These are phyloP conservation scores for Aureoboletus auriporus DNA, from an alignment of 768 basidiomycete genomes.

Conservation along the genomic window DNA sequence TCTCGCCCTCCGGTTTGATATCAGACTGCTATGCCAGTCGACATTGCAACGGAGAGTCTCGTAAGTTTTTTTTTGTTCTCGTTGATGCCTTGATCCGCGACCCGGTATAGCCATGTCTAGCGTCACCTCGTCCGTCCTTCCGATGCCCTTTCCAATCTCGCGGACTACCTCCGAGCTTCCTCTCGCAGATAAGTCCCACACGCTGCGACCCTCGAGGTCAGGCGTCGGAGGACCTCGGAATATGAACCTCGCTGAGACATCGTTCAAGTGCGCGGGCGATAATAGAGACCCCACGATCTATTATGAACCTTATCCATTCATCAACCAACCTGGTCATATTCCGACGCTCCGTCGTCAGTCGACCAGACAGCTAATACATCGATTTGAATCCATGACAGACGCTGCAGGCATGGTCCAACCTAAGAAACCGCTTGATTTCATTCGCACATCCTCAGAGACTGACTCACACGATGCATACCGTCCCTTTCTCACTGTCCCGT, in stretches of 20 bases:
- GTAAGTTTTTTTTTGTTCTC: constrained; percentile 1
- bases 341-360: constrained; percentile 32
- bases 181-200: neutral
- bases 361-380: constrained; percentile 50
- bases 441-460: constrained; percentile 13
- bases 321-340: neutral
- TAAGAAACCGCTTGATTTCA: constrained; percentile 4
- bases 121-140: constrained; percentile 10
- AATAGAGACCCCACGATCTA: neutral
- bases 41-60: constrained; percentile 5
- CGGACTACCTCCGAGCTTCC: constrained; percentile 3
- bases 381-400: constrained; percentile 45
- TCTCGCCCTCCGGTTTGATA: neutral
- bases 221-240: constrained; percentile 19
- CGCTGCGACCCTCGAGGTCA: constrained; percentile 6
- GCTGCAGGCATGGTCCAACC: constrained; percentile 5
- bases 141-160: constrained; percentile 13
- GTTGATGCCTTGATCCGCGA: neutral
- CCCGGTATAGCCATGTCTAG: constrained; percentile 11
- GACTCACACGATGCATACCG: constrained; percentile 10
- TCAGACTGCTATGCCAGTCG: constrained; percentile 9
- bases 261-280: neutral
- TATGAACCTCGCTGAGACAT: constrained; percentile 1
- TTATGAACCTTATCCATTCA: neutral
- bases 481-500: constrained; percentile 14